Evolutionary conservation across 2,329 filamentous ascomycete genomes (phyloP), one percentile per base, ranked within the genome.

Genomic region (Aspergillus fumigatiaffinis): DNA sequence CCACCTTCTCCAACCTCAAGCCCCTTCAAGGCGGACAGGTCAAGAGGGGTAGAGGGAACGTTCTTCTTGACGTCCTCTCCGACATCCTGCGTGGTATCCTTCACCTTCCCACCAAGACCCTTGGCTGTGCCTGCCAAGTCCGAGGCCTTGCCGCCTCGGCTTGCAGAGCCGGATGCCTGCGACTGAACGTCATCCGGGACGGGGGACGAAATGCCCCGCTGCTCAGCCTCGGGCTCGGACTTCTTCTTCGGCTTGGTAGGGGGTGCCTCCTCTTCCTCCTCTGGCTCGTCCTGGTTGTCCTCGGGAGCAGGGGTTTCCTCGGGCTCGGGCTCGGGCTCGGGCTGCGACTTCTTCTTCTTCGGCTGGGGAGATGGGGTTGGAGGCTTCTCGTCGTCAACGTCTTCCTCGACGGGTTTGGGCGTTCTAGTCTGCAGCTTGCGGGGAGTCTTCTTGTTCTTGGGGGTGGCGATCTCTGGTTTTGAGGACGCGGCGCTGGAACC

Each of bases 11-110:
- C 63, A 44, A 78, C 68, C 47, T 71, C 65, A 6, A 76, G 71
- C 17, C 76, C 76, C 52, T 77, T 76, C 44, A 78, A 59, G 1
- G 68, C 63, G 8, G 71, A 70, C 2, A 78, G 62, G 47, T 73
- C 68, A 1, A 73, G 44, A 0, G 52, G 52, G 1, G 50, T 38
- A 12, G 44, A 44, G 4, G 41, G 54, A 10, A 52, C 49, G 3
- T 52, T 51, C 3, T 58, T 51, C 3, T 71, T 64, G 29, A 69
- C 71, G 21, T 63, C 56, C 32, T 58, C 57, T 4, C 56, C 47
- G n/a, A 59, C 53, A 7, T 62, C 42, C 6, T 60, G 20, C 1
- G 41, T 54, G 14, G 61, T 62, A 41, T 67, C 60, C 49, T 66
- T 63, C 0, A 60, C 56, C 56, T 66, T 55, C 0, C 60, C 59